Evolutionary conservation across 441 rosid genomes (phyloP).

Genomic region (Capsella rubella): DNA sequence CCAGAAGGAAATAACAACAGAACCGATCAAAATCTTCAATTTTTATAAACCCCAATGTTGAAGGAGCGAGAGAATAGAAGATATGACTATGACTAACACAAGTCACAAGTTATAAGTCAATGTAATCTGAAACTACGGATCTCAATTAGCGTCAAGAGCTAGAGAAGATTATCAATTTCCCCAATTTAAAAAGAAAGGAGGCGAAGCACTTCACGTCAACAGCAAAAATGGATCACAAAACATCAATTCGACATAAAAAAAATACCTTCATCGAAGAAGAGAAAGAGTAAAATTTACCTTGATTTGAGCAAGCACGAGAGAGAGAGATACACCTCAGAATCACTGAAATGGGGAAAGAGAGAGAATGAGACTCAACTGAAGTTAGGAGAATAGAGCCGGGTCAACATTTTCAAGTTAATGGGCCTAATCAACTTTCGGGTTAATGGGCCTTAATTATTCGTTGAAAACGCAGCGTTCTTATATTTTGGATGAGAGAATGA

Average conservation of each 20-base stretch:
- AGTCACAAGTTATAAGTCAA: neutral
- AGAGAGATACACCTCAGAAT: conserved; percentile 9
- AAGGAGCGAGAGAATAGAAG: neutral
- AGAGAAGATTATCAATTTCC: neutral
- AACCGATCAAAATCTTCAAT: neutral
- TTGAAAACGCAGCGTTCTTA: conserved; percentile 18
- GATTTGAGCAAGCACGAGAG: neutral
- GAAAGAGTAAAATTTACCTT: neutral
- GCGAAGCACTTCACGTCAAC: neutral
- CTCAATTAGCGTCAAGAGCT: neutral
- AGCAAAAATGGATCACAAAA: neutral
- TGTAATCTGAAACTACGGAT: conserved; percentile 1
- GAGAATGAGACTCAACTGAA: neutral
- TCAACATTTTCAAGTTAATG: conserved; percentile 14
- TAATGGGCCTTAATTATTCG: conserved; percentile 13
- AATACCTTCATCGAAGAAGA: neutral
- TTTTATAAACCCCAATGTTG: neutral
- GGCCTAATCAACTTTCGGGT: neutral
- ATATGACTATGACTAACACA: neutral
- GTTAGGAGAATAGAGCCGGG: conserved; percentile 27
- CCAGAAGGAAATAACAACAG: conserved; percentile 4
- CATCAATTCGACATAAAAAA: neutral
- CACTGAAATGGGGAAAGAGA: conserved; percentile 6
- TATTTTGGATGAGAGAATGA: conserved; percentile 22
- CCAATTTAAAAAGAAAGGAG: neutral